Percentiles rank a stretch among this genome's conserved stretches.
These are phyloP conservation scores for Hordeum vulgare DNA, from an alignment of 176 grass and related monocot genomes.

Conservation along the genomic window DNA sequence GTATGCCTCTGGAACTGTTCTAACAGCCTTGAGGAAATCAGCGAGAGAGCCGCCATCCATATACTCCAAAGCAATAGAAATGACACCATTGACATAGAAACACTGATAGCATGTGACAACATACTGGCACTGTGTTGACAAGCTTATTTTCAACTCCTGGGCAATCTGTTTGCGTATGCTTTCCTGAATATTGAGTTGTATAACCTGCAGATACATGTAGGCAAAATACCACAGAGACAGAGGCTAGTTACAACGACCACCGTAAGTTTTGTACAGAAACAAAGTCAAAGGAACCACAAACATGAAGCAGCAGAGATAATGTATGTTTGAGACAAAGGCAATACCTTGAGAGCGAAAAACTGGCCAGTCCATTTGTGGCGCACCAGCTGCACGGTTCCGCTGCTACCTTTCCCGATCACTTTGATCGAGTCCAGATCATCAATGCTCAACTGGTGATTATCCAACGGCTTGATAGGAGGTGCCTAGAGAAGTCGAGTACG, in stretches of 20 bases:
- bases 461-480: conserved; percentile 50
- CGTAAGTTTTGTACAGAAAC: background rate
- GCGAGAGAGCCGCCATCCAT: conserved; percentile 91
- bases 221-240: background rate
- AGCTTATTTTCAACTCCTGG: conserved; percentile 81
- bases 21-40: conserved; percentile 78
- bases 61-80: conserved; percentile 95
- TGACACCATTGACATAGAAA: conserved; percentile 82
- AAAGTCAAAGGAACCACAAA: background rate
- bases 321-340: background rate
- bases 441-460: conserved; percentile 68
- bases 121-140: conserved; percentile 70
- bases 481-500: conserved; percentile 34
- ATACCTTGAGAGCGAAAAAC: conserved; percentile 97
- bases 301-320: background rate
- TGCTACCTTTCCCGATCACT: conserved; percentile 85
- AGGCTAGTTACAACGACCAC: background rate
- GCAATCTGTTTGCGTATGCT: conserved; percentile 65
- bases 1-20: conserved; percentile 77
- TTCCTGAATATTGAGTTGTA: conserved; percentile 88
- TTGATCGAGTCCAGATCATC: conserved; percentile 80
- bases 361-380: conserved; percentile 95
- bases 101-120: conserved; percentile 78
- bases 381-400: conserved; percentile 88
- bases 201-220: conserved; percentile 41